phyloP scores from a whole-genome alignment of 306 rosid genomes.

The Vachellia collinsii region DNA sequence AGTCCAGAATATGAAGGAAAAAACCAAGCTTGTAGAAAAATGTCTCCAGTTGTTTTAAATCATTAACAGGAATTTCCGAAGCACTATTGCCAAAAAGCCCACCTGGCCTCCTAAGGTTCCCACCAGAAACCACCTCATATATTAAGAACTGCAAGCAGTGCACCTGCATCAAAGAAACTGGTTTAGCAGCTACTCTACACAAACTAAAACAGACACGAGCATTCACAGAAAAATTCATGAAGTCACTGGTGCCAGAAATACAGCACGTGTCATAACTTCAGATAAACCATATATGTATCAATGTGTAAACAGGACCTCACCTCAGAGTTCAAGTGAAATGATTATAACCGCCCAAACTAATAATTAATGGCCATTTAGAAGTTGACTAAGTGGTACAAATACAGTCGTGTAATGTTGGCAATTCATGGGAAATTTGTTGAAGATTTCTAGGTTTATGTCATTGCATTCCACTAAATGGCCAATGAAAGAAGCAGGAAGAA shows the following conservation, averaged over 20 bases:
- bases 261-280: constrained; percentile 25
- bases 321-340: constrained; percentile 19
- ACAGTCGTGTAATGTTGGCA: not conserved
- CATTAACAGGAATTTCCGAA: constrained; percentile 92
- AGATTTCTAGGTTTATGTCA: not conserved
- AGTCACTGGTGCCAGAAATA: constrained; percentile 26
- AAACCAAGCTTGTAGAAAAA: constrained; percentile 96
- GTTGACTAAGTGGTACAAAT: not conserved
- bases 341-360: constrained; percentile 11
- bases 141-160: constrained; percentile 98
- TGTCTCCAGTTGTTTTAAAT: constrained; percentile 86
- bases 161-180: constrained; percentile 60
- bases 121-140: constrained; percentile 98
- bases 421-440: not conserved
- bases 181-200: constrained; percentile 35
- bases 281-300: constrained; percentile 13
- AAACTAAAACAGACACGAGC: constrained; percentile 10
- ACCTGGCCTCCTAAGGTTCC: constrained; percentile 97
- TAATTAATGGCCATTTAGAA: constrained; percentile 16
- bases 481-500: not conserved
- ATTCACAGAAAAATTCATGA: constrained; percentile 29
- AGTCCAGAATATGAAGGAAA: constrained; percentile 90
- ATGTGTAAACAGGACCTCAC: constrained; percentile 4
- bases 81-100: constrained; percentile 97
- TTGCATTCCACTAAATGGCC: not conserved